Conservation (phyloP, 805 yeast species). For the Yamadazyma phyllophila region DNA sequence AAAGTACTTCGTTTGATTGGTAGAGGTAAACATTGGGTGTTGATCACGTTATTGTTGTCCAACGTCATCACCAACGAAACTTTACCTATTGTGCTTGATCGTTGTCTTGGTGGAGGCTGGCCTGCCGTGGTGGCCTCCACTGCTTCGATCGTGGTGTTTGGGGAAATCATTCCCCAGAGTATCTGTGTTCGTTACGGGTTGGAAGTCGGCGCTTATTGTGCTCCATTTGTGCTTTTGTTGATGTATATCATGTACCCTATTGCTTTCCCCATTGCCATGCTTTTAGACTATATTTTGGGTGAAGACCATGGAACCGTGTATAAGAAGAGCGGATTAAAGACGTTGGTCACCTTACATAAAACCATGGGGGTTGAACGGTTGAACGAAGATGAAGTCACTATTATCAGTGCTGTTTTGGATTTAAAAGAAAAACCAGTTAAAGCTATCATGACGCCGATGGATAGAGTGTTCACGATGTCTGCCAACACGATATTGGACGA, state of each 20-base stretch:
- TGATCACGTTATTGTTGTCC: conserved; percentile 79
- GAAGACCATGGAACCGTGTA: conserved; percentile 96
- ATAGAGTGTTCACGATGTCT: conserved; percentile 83
- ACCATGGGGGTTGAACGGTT: conserved; percentile 94
- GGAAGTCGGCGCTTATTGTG: conserved; percentile 82
- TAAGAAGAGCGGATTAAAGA: conserved; percentile 88
- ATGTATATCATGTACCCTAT: conserved; percentile 92
- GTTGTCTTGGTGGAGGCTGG: conserved; percentile 96
- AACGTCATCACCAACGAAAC: conserved; percentile 95
- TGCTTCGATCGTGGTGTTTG: conserved; percentile 87
- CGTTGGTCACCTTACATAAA: conserved; percentile 87
- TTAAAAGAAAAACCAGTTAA: conserved; percentile 86
- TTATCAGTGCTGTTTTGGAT: conserved; percentile 89
- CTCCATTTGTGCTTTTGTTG: conserved; percentile 80
- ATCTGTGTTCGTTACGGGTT: conserved; percentile 91
- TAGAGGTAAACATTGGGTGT: conserved; percentile 93
- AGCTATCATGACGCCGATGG: conserved; percentile 91
- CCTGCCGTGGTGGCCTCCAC: conserved; percentile 95
- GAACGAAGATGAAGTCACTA: conserved; percentile 93
- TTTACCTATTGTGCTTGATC: conserved; percentile 87
- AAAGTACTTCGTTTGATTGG: conserved; percentile 71
- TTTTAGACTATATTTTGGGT: conserved; percentile 81
- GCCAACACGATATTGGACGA: conserved; percentile 84
- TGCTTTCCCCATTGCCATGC: conserved; percentile 83
- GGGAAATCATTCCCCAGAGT: conserved; percentile 95